Evolutionary conservation across 2,329 filamentous ascomycete genomes (phyloP), one percentile per base, ranked within the genome.

Genomic region (Didymella glomerata): DNA sequence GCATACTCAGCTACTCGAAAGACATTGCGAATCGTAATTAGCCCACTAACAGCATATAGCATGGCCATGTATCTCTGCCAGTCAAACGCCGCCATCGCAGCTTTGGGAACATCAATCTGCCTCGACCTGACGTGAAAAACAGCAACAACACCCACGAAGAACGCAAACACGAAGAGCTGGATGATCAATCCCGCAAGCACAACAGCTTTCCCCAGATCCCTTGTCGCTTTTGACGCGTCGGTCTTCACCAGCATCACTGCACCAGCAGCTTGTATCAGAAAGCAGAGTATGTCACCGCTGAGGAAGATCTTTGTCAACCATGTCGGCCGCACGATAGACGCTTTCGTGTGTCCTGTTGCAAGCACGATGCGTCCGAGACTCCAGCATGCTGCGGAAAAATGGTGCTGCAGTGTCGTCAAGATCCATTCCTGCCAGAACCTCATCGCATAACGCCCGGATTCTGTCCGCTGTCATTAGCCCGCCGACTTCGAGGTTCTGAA

Each of bases 111-210:
- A 24, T 18, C 8, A 2, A 18, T 3, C 20, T 36, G 11, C n/a
- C 49, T 36, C 4, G 27, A 20, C 13, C 22, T 25, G 2, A 27
- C 6, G 57, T 42, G n/a, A 85, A 85, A 1, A 83, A 8, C 49
- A 6, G 79, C 57, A 0, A 81, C 78, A 2, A 79, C 79, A 16
- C 79, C 50, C 32, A 83, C 68, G 14, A 88, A 14, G 32, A 86
- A 68, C n/a, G 77, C 79, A 61, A 88, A 86, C 46, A 83, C 78
- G 36, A 83, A 38, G 20, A 88, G 75, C 67, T 88, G 86, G 20
- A 86, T 67, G 25, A 82, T 65, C 2, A 88, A 73, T 1, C 86
- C 85, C 0, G 58, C 80, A 5, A 86, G 69, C 18, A 87, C 79
- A 42, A 87, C 73, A 10, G 78, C 76, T 61, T 82, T 68, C 6